Evolutionary conservation across 352 stramenopile species (phyloP).

Genomic region (Pythium utonaiense): DNA sequence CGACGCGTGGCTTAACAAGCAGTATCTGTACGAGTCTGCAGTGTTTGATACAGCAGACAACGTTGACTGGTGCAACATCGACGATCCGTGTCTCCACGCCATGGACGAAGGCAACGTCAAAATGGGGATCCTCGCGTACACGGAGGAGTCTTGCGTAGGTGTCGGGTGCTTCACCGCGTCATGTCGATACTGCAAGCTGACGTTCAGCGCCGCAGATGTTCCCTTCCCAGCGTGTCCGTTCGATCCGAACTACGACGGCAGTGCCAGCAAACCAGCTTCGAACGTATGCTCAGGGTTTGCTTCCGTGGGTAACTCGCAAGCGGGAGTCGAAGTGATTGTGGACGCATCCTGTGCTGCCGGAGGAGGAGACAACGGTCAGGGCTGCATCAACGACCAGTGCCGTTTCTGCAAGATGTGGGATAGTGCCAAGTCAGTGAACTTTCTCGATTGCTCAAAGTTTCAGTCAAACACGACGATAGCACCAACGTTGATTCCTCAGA

Average conservation of each 20-base stretch:
- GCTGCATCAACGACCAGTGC: slow-evolving; percentile 25
- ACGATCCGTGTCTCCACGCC: slow-evolving; percentile 30
- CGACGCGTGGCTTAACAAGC: slow-evolving; percentile 1
- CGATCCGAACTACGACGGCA: slow-evolving; percentile 15
- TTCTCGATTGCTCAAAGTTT: slow-evolving; percentile 9
- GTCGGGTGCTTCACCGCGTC: slow-evolving; percentile 29
- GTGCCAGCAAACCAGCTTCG: not conserved
- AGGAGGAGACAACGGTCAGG: slow-evolving; percentile 10
- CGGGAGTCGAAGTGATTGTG: slow-evolving; percentile 13
- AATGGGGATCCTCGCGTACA: slow-evolving; percentile 31
- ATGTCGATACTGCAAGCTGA: slow-evolving; percentile 40
- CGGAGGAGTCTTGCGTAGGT: slow-evolving; percentile 22
- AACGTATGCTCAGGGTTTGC: slow-evolving; percentile 2
- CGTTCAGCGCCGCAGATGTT: slow-evolving; percentile 21
- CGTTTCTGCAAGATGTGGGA: slow-evolving; percentile 23
- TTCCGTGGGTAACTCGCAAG: slow-evolving; percentile 4
- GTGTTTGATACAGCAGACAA: slow-evolving; percentile 3
- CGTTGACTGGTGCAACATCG: slow-evolving; percentile 32
- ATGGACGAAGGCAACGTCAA: slow-evolving; percentile 34
- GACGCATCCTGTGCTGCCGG: slow-evolving; percentile 10
- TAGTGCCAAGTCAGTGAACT: slow-evolving; percentile 6
- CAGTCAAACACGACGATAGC: not conserved
- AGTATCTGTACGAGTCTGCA: slow-evolving; percentile 7
- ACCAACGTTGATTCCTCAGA: not conserved
- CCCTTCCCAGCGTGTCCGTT: slow-evolving; percentile 35